Percentiles rank a stretch among this genome's conserved stretches.
Evolutionary conservation across 139 green algal genomes (phyloP).

Genomic region (Diplosphaera chodatii): DNA sequence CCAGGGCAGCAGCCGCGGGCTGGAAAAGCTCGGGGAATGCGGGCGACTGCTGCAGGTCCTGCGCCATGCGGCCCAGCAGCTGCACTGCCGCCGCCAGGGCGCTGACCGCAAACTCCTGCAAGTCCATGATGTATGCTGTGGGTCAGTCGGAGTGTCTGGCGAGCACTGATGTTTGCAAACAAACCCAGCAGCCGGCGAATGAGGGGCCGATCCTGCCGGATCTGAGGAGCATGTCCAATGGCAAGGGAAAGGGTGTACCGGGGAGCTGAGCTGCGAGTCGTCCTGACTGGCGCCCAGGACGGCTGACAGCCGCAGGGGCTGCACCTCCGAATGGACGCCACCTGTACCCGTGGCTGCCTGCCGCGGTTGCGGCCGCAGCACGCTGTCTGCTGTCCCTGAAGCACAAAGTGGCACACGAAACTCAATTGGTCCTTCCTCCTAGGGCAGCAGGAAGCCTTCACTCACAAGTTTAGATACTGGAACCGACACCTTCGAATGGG

Average conservation of each 20-base stretch:
- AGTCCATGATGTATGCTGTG: too few relatives aligned
- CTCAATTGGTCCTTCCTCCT: too few relatives aligned
- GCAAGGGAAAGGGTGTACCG: too few relatives aligned
- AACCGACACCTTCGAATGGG: too few relatives aligned
- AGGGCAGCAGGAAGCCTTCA: too few relatives aligned
- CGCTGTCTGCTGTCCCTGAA: not conserved
- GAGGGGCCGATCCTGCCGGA: too few relatives aligned
- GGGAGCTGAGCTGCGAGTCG: conserved; percentile 2
- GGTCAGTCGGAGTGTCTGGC: too few relatives aligned
- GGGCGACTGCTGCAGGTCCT: conserved; percentile 18
- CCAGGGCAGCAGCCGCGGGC: conserved; percentile 10
- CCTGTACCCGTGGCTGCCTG: not conserved
- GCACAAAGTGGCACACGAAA: too few relatives aligned
- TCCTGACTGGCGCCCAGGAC: not conserved
- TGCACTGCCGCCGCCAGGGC: conserved; percentile 33
- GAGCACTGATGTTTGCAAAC: too few relatives aligned
- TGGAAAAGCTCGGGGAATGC: conserved; percentile 51
- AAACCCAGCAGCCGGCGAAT: too few relatives aligned
- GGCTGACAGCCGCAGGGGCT: conserved; percentile 5
- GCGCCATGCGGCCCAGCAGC: conserved; percentile 16
- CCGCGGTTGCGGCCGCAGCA: not conserved
- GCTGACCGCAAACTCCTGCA: conserved; percentile 29
- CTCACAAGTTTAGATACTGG: too few relatives aligned
- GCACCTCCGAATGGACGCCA: not conserved
- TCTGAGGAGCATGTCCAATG: too few relatives aligned